Base-by-base conservation (phyloP, 1,284 basidiomycete genomes). In the Apiotrichum laibachii region DNA sequence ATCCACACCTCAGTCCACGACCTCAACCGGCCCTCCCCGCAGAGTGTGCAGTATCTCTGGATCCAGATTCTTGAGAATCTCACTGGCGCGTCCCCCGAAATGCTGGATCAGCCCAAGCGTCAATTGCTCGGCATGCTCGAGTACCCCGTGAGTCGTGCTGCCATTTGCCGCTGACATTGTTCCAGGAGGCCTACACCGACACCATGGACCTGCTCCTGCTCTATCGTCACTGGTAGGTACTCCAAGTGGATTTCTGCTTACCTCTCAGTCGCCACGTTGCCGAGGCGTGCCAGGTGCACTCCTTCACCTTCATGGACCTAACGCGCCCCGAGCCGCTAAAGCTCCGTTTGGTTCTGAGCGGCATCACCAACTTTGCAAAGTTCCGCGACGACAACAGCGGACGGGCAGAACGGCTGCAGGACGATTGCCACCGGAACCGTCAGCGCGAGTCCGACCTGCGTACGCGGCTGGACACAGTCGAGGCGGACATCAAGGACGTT, bases 281-380 rank as follows among this genome's bases (percentile, higher is more conserved):
- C 1, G 80, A 77, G 47, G 85, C 87, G 1, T 88, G 90, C n/a
- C 83, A 86, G 59, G 83, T 92, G 50, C 82, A 85, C 61, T 85
- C 88, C 72, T 93, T 94, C 75, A 86, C 82, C 62, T 80, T 88
- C 52, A 83, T 82, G 62, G 92, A 95, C 67, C 75, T 95, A 11
- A 81, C 82, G 50, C 81, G 82, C 49, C 92, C 92, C 1, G 87
- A 89, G 31, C 79, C 85, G 21, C 82, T 85, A 37, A 84, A 91
- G 26, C 88, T 90, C 0, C 81, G 86, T 16, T 81, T 83, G 50
- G 81, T 89, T 46, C 82, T 96, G 59, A 90, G 89, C 43, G 92
- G 88, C 0, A 88, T 96, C 63, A 88, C 94, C 80, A 96, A 96
- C 78, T 92, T 93, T 75, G 85, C 91, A 72, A 91, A 91, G 76